Evolutionary conservation across 805 yeast genomes (phyloP).

Genomic region (Candida jianshihensis): DNA sequence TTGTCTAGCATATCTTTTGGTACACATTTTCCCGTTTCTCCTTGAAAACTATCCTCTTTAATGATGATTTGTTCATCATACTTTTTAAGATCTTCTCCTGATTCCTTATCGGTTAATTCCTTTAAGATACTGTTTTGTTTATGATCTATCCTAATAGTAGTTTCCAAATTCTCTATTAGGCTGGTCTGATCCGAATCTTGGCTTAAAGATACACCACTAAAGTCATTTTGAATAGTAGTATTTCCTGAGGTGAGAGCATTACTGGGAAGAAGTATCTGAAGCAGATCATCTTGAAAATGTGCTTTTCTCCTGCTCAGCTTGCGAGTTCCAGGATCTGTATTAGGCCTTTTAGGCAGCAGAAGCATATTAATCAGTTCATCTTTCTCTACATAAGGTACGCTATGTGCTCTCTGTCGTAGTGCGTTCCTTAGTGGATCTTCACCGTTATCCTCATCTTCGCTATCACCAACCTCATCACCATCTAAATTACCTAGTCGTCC

Average conservation of each 20-base stretch:
- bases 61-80: too few species aligned
- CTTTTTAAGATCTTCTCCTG: too few species aligned
- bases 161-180: neutral
- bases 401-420: slow-evolving; percentile 1
- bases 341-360: slow-evolving; percentile 3
- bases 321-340: slow-evolving; percentile 5
- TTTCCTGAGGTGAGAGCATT: neutral
- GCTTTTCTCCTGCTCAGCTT: neutral
- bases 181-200: neutral
- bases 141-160: too few species aligned
- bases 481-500: neutral
- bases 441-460: slow-evolving; percentile 13
- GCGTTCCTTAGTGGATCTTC: slow-evolving; percentile 11
- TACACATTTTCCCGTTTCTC: too few species aligned
- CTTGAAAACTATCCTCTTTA: too few species aligned
- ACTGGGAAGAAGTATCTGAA: slow-evolving; percentile 7
- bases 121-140: too few species aligned
- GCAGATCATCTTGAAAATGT: neutral
- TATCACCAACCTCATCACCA: slow-evolving; percentile 12
- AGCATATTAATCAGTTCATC: neutral
- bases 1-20: too few species aligned
- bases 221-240: slow-evolving; percentile 1
- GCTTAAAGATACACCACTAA: slow-evolving; percentile 2
- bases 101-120: too few species aligned
- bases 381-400: neutral